Percentiles rank a stretch among this genome's conserved stretches.
Evolutionary conservation across 805 yeast species (phyloP).

Genomic region (Ogataea angusta): DNA sequence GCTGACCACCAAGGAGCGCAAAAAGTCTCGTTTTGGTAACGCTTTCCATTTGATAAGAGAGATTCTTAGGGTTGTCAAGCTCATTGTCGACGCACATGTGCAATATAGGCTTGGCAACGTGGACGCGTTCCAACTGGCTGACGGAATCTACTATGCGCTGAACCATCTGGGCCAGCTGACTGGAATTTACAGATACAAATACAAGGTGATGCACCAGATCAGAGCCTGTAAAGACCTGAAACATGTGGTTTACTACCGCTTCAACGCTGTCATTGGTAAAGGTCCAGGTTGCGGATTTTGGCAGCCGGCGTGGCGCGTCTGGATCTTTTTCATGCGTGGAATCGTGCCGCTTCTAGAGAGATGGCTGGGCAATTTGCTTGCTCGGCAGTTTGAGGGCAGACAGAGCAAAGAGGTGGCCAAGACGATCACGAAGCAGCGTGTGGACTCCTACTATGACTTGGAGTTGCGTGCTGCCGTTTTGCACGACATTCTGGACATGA

Average conservation of each 20-base stretch:
- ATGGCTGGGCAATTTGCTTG: constrained; percentile 88
- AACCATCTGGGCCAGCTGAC: constrained; percentile 95
- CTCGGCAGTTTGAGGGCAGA: constrained; percentile 96
- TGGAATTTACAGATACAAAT: constrained; percentile 94
- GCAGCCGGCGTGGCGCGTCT: constrained; percentile 99
- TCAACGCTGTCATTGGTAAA: constrained; percentile 84
- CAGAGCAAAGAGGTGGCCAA: constrained; percentile 88
- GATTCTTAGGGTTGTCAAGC: constrained; percentile 74
- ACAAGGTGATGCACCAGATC: constrained; percentile 97
- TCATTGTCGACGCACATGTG: constrained; percentile 90
- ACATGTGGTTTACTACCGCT: constrained; percentile 82
- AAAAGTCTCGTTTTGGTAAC: constrained; percentile 92
- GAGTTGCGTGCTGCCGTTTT: constrained; percentile 91
- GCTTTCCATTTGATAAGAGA: constrained; percentile 94
- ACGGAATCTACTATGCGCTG: constrained; percentile 84
- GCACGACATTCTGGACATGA: constrained; percentile 95
- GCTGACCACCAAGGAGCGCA: constrained; percentile 91
- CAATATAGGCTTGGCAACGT: constrained; percentile 86
- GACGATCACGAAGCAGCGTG: constrained; percentile 91
- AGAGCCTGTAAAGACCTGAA: constrained; percentile 93
- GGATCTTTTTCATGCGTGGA: constrained; percentile 92
- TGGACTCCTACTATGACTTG: constrained; percentile 90
- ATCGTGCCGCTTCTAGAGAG: constrained; percentile 86
- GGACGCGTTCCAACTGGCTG: constrained; percentile 93
- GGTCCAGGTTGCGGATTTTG: constrained; percentile 99